Base-by-base conservation (phyloP, 208 protist genomes). In the Phytomonas sp. region DNA sequence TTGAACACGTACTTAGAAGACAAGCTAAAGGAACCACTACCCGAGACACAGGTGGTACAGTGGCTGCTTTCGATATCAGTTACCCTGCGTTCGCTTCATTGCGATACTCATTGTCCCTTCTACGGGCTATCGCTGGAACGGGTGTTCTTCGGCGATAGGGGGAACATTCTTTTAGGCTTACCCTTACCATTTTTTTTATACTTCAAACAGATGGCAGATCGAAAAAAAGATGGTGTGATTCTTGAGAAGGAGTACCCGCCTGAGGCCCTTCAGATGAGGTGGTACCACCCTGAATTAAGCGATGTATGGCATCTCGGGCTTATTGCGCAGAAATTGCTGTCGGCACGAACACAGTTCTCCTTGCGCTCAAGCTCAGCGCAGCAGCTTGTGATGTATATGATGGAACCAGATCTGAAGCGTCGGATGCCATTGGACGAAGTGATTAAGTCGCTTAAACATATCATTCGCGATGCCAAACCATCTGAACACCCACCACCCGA, bases 291-390 rank as follows among this genome's bases (percentile, higher is more conserved):
- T 20, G 73, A 60, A 0, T 64, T 81, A 32, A 90, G 80, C 36
- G 89, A 95, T 65, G 83, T 95, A 11, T 95, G 89, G 87, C 83
- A 85, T 62, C 75, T 95, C 6, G 89, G 87, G 3, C 70, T 78
- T 6, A 32, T 91, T 13, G 81, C 74, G 4, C 69, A 78, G 65
- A 69, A 83, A 32, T 67, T 95, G 34, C 77, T 92, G 2, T 76
- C 77, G 20, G 77, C 75, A 9, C 81, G 86, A 53, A 72, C 82
- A 0, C 67, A 73, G 0, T 72, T 84, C 9, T 66, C 72, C 2
- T 59, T 67, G 4, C 85, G 86, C 23, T 85, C 82, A 0, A 68
- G 69, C 61, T 74, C 59, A 28, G 61, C 77, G 28, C 77, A 83
- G 23, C 68, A 81, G 67, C 67, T 89, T 1, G 66, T 89, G 28